Base-by-base conservation (phyloP, 495 filamentous ascomycete species). In the Podospora didyma region DNA sequence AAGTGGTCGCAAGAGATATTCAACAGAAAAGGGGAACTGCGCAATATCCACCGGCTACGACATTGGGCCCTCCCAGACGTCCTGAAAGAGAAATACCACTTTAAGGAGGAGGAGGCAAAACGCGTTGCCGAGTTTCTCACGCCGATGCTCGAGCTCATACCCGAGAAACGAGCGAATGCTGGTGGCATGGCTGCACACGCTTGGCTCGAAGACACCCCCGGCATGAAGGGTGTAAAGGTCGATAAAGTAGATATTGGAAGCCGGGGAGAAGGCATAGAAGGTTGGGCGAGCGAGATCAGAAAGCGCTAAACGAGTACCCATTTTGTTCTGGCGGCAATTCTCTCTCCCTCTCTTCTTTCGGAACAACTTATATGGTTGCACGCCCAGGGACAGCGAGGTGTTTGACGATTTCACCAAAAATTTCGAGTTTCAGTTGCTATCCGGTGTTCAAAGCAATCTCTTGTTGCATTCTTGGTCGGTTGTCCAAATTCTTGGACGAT, bases 1-100 rank as follows among this genome's bases (percentile, higher is more conserved):
- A 96, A 96, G 73, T 99, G 94, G 94, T 91, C 87, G 7, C 93
- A 97, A 70, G 95, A 97, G 69, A 99, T 99, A 60, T 99, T 99
- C 80, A 96, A 95, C 69, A 85, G 94, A 62, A 96, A 96, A 70
- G 94, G 94, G 54, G 94, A 99, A 68, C 84, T 99, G 2, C 88
- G 95, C 41, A 97, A 99, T 71, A 99, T 99, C 69, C 94, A 97
- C 73, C 84, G 94, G 48, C 80, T 99, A 46, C 89, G 95, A 11
- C 94, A 97, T 73, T 99, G 94, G 94, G 91, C 92, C 1, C 79
- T 99, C 12, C 87, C 91, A 2, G 95, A 97, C 60, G 94, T 99
- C 7, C 77, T 99, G 10, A 83, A 86, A 52, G 94, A 99, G 71
- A 99, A 99, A 66, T 99, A 99, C 64, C 95, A 97, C 70, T 97